These are phyloP conservation scores for Stentor roeselii DNA, from an alignment of 73 alveolate genomes.

Conservation along the genomic window DNA sequence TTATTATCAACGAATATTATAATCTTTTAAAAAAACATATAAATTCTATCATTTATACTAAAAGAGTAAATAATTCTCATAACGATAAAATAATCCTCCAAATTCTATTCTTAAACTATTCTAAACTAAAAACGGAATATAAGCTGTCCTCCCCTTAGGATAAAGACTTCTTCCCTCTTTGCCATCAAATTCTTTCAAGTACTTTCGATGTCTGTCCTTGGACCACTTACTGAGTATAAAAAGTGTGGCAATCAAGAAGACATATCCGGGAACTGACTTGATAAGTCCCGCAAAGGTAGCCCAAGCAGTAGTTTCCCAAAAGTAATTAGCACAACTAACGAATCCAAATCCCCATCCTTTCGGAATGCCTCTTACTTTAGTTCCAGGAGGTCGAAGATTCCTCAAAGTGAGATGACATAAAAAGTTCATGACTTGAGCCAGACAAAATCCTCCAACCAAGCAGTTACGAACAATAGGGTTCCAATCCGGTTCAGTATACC, in stretches of 20 bases:
- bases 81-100: background rate
- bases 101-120: background rate
- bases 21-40: too few species aligned
- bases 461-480: slow-evolving; percentile 33
- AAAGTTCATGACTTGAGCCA: slow-evolving; percentile 74
- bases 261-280: slow-evolving; percentile 52
- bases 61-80: background rate
- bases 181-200: slow-evolving; percentile 67
- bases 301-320: slow-evolving; percentile 98
- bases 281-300: slow-evolving; percentile 65
- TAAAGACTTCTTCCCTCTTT: slow-evolving; percentile 31
- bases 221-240: slow-evolving; percentile 57
- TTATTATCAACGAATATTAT: too few species aligned
- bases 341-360: slow-evolving; percentile 91
- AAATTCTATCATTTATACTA: too few species aligned
- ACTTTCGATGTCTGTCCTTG: slow-evolving; percentile 62
- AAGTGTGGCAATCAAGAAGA: slow-evolving; percentile 34
- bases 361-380: slow-evolving; percentile 85
- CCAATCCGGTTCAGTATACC: slow-evolving; percentile 70
- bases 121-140: slow-evolving; percentile 76
- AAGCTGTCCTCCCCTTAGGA: slow-evolving; percentile 76
- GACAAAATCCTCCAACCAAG: slow-evolving; percentile 42
- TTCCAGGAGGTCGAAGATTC: slow-evolving; percentile 76
- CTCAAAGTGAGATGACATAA: slow-evolving; percentile 68
- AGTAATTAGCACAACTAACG: slow-evolving; percentile 95